Evolutionary conservation across 2,329 filamentous ascomycete species (phyloP).

Genomic region (Amesomyces nigricolor): DNA sequence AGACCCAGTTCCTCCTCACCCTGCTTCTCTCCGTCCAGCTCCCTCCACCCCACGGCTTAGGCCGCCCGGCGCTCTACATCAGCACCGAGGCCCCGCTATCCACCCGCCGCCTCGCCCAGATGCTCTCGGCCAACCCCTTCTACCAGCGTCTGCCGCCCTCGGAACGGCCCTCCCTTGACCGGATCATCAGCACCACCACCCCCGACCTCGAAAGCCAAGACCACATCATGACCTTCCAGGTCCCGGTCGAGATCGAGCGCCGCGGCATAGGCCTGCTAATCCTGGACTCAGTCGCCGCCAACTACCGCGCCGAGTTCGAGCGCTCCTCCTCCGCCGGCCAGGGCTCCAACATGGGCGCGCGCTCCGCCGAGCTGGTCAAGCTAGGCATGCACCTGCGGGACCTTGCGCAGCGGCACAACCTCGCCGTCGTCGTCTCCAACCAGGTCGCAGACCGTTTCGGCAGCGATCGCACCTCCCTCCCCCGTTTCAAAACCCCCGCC

Average conservation of each 20-base stretch:
- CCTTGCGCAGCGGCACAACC: conserved; percentile 65
- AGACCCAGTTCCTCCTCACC: conserved; percentile 87
- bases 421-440: conserved; percentile 89
- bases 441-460: conserved; percentile 87
- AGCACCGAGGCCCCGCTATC: conserved; percentile 85
- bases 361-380: conserved; percentile 70
- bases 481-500: conserved; percentile 1
- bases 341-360: conserved; percentile 61
- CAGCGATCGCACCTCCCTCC: conserved; percentile 5
- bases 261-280: conserved; percentile 76
- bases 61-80: conserved; percentile 78
- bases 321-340: conserved; percentile 34
- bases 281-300: conserved; percentile 88
- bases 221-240: conserved; percentile 87
- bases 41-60: conserved; percentile 63
- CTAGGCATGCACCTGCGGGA: conserved; percentile 70
- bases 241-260: conserved; percentile 74
- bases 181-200: conserved; percentile 73
- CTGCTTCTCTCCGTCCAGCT: conserved; percentile 83
- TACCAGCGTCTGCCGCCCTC: conserved; percentile 37
- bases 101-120: conserved; percentile 73
- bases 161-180: conserved; percentile 58
- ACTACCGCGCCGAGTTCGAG: conserved; percentile 89
- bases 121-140: conserved; percentile 62
- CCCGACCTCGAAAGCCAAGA: conserved; percentile 92